These are phyloP conservation scores for Gossypium sturtianum DNA, from an alignment of 345 rosid species.

Conservation along the genomic window DNA sequence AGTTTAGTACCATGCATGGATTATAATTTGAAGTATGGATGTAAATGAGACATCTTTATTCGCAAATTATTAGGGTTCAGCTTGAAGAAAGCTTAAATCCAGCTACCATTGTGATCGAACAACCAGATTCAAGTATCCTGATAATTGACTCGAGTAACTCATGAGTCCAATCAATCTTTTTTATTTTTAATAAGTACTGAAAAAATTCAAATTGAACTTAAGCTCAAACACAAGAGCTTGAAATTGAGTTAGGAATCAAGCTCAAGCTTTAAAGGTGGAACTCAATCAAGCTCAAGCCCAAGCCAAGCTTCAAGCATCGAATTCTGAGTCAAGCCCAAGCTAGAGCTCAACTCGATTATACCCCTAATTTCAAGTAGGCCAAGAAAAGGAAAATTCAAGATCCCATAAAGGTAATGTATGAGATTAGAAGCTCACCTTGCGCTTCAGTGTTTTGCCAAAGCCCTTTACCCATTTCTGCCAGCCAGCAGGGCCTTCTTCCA, in stretches of 20 bases:
- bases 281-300: too few relatives aligned
- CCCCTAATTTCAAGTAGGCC: neutral
- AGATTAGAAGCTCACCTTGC: conserved; percentile 49
- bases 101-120: neutral
- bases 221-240: neutral
- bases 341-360: too few relatives aligned
- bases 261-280: neutral
- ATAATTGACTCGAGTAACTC: neutral
- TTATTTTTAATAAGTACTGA: too few relatives aligned
- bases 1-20: neutral
- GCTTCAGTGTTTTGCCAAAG: conserved; percentile 70
- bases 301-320: too few relatives aligned
- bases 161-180: neutral
- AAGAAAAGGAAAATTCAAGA: neutral
- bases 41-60: neutral
- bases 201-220: neutral
- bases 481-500: conserved; percentile 68
- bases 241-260: neutral
- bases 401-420: neutral
- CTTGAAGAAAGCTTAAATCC: neutral
- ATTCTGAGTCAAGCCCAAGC: neutral
- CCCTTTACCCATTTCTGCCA: conserved; percentile 95
- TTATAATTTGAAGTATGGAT: neutral
- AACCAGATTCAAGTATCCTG: neutral
- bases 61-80: neutral